These are phyloP conservation scores for Adansonia rubrostipa DNA, from an alignment of 441 rosid genomes.

Conservation along the genomic window DNA sequence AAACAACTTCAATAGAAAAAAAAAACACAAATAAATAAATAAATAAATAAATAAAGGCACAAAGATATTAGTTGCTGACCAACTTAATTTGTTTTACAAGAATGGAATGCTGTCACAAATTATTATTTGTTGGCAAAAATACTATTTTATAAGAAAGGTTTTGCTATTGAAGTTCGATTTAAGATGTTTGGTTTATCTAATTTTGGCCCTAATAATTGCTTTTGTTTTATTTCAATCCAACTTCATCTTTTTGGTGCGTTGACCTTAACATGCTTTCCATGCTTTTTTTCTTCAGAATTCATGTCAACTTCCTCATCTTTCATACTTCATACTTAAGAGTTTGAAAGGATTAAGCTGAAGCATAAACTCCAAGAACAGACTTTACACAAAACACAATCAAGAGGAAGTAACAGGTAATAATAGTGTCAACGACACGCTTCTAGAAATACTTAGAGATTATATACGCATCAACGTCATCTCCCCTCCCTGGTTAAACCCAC, in stretches of 20 bases:
- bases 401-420: too few species aligned
- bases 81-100: slow-evolving; percentile 26
- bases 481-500: too few species aligned
- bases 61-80: slow-evolving; percentile 24
- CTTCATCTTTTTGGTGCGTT: not conserved
- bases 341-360: not conserved
- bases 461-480: too few species aligned
- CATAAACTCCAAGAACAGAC: too few species aligned
- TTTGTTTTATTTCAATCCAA: not conserved
- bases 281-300: not conserved
- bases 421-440: too few species aligned
- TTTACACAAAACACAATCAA: too few species aligned
- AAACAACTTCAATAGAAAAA: not conserved
- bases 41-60: not conserved
- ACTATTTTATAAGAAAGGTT: slow-evolving; percentile 1
- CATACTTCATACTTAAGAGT: not conserved
- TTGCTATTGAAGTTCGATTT: not conserved
- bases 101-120: not conserved
- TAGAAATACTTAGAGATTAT: too few species aligned
- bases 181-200: not conserved
- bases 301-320: not conserved
- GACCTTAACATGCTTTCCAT: too few species aligned
- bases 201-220: not conserved
- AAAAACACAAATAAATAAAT: too few species aligned
- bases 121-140: not conserved